Conservation (phyloP, 139 green algal species). For the Tetradesmus lagerheimii region DNA sequence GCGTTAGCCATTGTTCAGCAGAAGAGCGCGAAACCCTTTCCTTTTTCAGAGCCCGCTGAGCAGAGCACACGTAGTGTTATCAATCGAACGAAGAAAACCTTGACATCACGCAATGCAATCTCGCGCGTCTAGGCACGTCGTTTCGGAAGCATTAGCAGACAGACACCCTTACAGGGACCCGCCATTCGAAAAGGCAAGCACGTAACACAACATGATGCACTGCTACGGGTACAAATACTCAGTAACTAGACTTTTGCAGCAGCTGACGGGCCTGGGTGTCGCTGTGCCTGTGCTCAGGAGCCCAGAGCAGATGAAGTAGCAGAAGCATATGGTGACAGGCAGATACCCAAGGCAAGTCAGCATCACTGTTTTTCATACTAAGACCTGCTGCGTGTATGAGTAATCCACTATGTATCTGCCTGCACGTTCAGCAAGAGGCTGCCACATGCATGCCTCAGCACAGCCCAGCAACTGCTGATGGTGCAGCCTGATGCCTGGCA, state of each 20-base stretch:
- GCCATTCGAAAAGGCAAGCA: background rate
- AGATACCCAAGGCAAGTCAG: conserved; percentile 15
- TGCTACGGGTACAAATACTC: background rate
- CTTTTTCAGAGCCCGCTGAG: background rate
- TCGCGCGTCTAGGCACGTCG: background rate
- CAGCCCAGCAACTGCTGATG: too few species aligned
- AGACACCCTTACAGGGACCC: background rate
- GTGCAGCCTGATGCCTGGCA: too few species aligned
- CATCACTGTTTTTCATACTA: too few species aligned
- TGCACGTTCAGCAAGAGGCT: too few species aligned
- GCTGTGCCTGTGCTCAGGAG: background rate
- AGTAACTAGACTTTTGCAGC: background rate
- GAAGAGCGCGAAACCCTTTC: background rate
- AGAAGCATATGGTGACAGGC: conserved; percentile 22
- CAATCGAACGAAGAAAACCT: too few species aligned
- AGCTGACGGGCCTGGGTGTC: background rate
- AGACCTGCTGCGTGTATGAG: too few species aligned
- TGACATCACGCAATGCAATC: conserved; percentile 1
- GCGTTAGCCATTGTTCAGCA: too few species aligned
- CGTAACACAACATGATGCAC: background rate
- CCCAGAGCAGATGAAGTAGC: conserved; percentile 5
- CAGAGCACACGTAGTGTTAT: background rate
- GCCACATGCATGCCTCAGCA: too few species aligned
- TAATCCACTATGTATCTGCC: too few species aligned
- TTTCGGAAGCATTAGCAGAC: conserved; percentile 3